phyloP scores from a whole-genome alignment of 495 filamentous ascomycete genomes.

The Talaromyces trachyspermus region DNA sequence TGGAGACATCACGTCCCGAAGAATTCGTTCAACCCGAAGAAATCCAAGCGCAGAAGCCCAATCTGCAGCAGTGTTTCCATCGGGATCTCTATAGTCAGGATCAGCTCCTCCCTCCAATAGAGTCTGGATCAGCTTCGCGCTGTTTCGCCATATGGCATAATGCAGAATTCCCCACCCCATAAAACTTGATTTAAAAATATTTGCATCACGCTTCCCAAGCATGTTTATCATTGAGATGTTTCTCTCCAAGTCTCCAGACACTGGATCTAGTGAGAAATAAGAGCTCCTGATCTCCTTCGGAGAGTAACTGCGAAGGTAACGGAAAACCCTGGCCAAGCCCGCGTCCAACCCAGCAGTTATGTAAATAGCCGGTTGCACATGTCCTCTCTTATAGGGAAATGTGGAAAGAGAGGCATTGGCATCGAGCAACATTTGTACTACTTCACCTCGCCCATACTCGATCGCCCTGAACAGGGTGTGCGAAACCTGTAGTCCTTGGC shows the following conservation, averaged over 20 bases:
- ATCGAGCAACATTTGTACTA: not conserved
- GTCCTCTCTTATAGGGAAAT: not conserved
- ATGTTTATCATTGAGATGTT: not conserved
- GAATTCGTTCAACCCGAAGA: too few species aligned
- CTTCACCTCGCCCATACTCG: not conserved
- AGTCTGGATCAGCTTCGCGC: not conserved
- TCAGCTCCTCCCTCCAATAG: not conserved
- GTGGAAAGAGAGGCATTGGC: not conserved
- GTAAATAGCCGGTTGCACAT: too few species aligned
- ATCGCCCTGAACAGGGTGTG: not conserved
- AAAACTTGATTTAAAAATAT: not conserved
- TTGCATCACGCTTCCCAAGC: not conserved
- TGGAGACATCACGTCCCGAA: too few species aligned
- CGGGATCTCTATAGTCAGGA: not conserved
- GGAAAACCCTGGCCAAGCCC: too few species aligned
- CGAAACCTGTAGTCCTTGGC: not conserved
- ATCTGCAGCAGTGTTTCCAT: not conserved
- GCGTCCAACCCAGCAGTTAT: too few species aligned
- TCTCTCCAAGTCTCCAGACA: not conserved
- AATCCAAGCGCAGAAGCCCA: too few species aligned
- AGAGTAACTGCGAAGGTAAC: too few species aligned
- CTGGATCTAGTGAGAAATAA: not conserved
- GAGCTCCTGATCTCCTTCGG: too few species aligned
- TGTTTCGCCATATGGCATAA: not conserved
- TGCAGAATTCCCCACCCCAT: not conserved